A percentile compares a stretch with the other conserved stretches of the same genome.
These are phyloP conservation scores for Fusarium sp. DNA, from an alignment of 2,329 filamentous ascomycete genomes.

Conservation along the genomic window DNA sequence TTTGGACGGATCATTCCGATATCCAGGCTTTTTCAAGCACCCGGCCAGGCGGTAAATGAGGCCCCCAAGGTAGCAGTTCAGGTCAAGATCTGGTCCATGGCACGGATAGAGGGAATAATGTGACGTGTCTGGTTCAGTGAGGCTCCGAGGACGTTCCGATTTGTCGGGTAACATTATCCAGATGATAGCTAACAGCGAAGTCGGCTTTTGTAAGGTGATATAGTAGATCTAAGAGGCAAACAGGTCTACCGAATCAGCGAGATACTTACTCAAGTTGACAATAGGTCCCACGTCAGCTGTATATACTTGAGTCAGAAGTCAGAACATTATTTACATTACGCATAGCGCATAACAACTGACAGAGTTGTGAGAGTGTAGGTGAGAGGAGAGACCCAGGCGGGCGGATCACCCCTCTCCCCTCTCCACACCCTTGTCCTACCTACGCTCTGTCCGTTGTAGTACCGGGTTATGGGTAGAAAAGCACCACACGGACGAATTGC, in stretches of 20 bases:
- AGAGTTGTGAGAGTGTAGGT: too few species aligned
- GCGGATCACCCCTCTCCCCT: not conserved
- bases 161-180: slow-evolving; percentile 3
- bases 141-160: slow-evolving; percentile 3
- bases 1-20: not conserved
- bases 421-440: not conserved
- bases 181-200: too few species aligned
- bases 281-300: too few species aligned
- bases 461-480: too few species aligned
- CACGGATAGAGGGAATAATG: not conserved
- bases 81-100: slow-evolving; percentile 6
- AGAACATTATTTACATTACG: too few species aligned
- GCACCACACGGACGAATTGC: too few species aligned
- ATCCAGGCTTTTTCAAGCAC: not conserved
- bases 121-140: slow-evolving; percentile 18
- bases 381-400: not conserved
- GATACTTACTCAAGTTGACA: too few species aligned
- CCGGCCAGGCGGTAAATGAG: not conserved
- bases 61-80: not conserved
- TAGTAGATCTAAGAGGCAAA: not conserved
- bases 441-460: not conserved
- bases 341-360: too few species aligned
- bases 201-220: not conserved
- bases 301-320: too few species aligned
- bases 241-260: too few species aligned